Base-by-base conservation (phyloP, 768 basidiomycete species). In the Suillus variegatus region DNA sequence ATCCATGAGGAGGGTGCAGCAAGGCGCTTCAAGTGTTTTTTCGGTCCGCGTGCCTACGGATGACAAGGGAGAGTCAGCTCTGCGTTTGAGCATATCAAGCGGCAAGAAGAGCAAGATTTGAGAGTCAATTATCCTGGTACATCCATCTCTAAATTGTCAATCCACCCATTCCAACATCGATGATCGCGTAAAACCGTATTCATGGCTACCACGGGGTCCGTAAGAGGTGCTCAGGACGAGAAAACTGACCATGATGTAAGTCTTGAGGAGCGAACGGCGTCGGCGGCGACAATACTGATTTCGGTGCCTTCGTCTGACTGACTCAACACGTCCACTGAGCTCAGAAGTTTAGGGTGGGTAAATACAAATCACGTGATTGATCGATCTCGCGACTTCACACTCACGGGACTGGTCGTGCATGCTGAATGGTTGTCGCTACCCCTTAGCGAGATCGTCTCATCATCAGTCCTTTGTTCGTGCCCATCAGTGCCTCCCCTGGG, bases 1-100 rank as follows among this genome's bases (percentile, higher is more conserved):
- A 99, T 98, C 97, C 97, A 99, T 84, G 94, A 92, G 56, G 95
- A 97, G 69, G 97, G 97, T 67, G 97, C 97, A 71, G 90, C 89
- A 66, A 99, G 88, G 76, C 97, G 93, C 88, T 98, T 98, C 84
- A 98, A 88, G 79, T 98, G 96, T 83, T 97, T 97, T 91, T 93
- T 97, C 69, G 96, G 96, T 89, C 96, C 96, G 80, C 96, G 91
- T 77, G 88, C 95, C 96, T 97, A 71, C 25, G 71, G 70, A 70
- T 75, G 54, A 60, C 44, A 61, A 40, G 64, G 64, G 4, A 58
- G 12, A 16, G 56, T 78, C 40, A 78, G 56, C 47, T n/a, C 28
- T 51, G 10, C 66, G 56, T 62, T 38, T 14, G 61, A 60, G 56
- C n/a, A 55, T 13, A 52, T n/a, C n/a, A 49, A 55, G 46, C 43